A percentile compares a stretch with the other conserved stretches of the same genome.
phyloP scores from a whole-genome alignment of 805 yeast species.

The Saccharomycopsis selenospora region DNA sequence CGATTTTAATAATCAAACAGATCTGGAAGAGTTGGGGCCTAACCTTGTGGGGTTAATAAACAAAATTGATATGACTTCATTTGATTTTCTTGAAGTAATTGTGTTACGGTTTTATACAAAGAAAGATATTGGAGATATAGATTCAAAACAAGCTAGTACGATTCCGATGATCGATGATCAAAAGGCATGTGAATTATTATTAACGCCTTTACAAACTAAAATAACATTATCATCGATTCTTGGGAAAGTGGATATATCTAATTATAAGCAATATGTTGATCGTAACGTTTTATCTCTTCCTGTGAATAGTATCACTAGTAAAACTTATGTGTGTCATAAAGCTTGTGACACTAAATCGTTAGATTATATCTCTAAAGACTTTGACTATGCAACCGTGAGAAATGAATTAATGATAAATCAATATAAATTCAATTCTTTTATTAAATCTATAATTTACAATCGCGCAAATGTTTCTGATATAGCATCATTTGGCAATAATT shows the following conservation, averaged over 20 bases:
- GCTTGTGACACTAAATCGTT: constrained; percentile 35
- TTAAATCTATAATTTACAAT: not conserved
- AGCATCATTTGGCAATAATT: too few relatives aligned
- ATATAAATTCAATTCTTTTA: not conserved
- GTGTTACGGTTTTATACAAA: constrained; percentile 4
- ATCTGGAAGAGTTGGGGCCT: not conserved
- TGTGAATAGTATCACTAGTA: constrained; percentile 11
- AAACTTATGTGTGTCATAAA: constrained; percentile 35
- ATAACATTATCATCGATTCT: constrained; percentile 7
- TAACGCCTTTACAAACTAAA: constrained; percentile 10
- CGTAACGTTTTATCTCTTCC: too few relatives aligned
- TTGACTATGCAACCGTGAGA: constrained; percentile 31
- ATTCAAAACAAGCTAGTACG: not conserved
- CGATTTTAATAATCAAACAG: not conserved
- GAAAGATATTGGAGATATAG: constrained; percentile 1
- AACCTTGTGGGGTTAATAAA: constrained; percentile 9
- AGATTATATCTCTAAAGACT: constrained; percentile 28
- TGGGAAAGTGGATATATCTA: constrained; percentile 7
- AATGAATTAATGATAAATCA: constrained; percentile 24
- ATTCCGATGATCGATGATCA: not conserved
- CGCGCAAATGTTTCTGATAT: not conserved
- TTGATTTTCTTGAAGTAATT: constrained; percentile 11
- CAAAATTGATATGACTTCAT: constrained; percentile 7
- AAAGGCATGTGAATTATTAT: constrained; percentile 10
- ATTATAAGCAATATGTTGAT: not conserved